Percentiles rank a stretch among this genome's conserved stretches.
Conservation (phyloP, 225 moss, liverwort and hornwort genomes). For the Marchantia paleacea region DNA sequence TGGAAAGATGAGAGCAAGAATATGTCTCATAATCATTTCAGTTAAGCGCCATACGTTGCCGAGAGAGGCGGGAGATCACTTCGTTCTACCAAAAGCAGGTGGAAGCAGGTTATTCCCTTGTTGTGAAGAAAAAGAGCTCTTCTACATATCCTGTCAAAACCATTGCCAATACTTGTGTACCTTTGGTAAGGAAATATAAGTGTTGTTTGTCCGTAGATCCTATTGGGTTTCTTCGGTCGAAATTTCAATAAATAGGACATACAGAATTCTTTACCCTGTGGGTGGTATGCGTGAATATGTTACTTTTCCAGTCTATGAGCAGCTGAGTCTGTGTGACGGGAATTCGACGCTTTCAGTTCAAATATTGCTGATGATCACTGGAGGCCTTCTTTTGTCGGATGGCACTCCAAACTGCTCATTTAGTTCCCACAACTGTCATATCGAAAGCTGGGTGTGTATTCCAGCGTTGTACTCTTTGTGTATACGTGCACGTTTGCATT, state of each 20-base stretch:
- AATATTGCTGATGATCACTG: too few species aligned
- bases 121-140: neutral
- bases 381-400: too few species aligned
- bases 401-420: too few species aligned
- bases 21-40: neutral
- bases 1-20: neutral
- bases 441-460: too few species aligned
- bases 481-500: too few species aligned
- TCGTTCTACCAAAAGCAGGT: neutral
- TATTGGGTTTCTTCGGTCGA: slow-evolving; percentile 7
- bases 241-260: neutral
- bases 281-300: too few species aligned
- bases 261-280: neutral
- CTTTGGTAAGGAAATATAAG: neutral
- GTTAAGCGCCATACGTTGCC: neutral
- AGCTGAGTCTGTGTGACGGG: too few species aligned
- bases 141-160: neutral
- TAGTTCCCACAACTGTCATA: too few species aligned
- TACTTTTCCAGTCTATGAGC: too few species aligned
- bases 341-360: too few species aligned
- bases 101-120: neutral
- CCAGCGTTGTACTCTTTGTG: too few species aligned
- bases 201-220: neutral
- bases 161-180: neutral
- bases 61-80: neutral